Evolutionary conservation across 2,329 filamentous ascomycete genomes (phyloP).

Genomic region (Endoconidiophora laricicola): DNA sequence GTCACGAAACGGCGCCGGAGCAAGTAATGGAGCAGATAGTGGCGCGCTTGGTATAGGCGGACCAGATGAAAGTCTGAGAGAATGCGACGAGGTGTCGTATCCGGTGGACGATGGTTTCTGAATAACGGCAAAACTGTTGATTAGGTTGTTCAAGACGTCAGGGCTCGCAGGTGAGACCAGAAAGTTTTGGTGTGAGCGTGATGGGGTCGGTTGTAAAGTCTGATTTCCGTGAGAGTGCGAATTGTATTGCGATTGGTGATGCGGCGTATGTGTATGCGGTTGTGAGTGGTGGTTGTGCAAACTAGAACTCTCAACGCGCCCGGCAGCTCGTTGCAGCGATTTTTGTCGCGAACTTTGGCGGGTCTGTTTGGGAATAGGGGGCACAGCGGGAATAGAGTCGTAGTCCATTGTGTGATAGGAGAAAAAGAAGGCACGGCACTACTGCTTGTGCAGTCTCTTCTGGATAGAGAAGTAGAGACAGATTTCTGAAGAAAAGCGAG

Average conservation of each 20-base stretch:
- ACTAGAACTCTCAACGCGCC: slow-evolving; percentile 6
- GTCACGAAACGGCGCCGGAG: not conserved
- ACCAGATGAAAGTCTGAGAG: slow-evolving; percentile 6
- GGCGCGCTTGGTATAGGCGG: slow-evolving; percentile 1
- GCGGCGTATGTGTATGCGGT: not conserved
- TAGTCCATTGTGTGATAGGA: slow-evolving; percentile 12
- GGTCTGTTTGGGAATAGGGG: slow-evolving; percentile 14
- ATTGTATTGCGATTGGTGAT: not conserved
- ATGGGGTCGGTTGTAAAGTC: not conserved
- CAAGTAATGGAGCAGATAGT: slow-evolving; percentile 3
- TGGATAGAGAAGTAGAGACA: not conserved
- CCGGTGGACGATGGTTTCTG: slow-evolving; percentile 6
- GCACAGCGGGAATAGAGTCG: slow-evolving; percentile 7
- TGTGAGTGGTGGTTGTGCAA: not conserved
- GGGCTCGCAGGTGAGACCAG: slow-evolving; percentile 8
- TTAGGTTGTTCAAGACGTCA: slow-evolving; percentile 11
- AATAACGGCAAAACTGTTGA: slow-evolving; percentile 12
- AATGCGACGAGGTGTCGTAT: not conserved
- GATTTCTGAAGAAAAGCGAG: not conserved
- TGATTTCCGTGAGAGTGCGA: not conserved
- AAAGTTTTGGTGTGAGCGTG: not conserved
- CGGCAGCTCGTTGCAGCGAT: slow-evolving; percentile 11
- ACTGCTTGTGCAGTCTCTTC: not conserved
- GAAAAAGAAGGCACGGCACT: not conserved
- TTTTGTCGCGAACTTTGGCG: slow-evolving; percentile 14